Evolutionary conservation across 257 asterid genomes (phyloP).

Genomic region (Mentha longifolia): DNA sequence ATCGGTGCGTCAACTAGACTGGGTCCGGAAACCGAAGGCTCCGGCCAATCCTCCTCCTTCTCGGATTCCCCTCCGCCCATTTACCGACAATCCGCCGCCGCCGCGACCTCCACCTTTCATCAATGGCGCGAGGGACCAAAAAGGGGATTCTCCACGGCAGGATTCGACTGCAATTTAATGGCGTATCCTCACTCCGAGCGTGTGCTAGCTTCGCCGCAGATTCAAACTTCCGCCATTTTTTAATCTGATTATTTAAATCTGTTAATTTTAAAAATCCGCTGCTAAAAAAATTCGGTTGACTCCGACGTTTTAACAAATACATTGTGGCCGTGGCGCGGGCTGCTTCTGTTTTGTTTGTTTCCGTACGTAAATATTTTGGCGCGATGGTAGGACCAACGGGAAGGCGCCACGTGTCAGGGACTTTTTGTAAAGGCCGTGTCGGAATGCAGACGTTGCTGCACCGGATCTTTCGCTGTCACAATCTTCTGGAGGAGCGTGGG

Average conservation of each 20-base stretch:
- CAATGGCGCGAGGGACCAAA: conserved; percentile 48
- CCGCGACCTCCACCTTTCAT: conserved; percentile 49
- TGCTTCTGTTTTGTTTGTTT: conserved; percentile 26
- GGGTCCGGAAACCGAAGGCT: conserved; percentile 47
- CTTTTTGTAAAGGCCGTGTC: background rate
- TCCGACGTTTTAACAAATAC: conserved; percentile 54
- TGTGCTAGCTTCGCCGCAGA: conserved; percentile 35
- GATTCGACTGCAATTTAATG: conserved; percentile 48
- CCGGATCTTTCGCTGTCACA: conserved; percentile 20
- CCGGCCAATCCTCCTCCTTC: conserved; percentile 63
- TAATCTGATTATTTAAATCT: background rate
- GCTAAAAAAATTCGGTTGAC: conserved; percentile 33
- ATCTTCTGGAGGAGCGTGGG: conserved; percentile 12
- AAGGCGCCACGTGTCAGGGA: conserved; percentile 28
- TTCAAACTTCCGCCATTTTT: conserved; percentile 39
- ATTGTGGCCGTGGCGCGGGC: conserved; percentile 43
- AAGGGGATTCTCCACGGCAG: conserved; percentile 59
- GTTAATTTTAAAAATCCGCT: background rate
- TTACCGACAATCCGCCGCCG: conserved; percentile 29
- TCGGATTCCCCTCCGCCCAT: conserved; percentile 69
- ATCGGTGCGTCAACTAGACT: conserved; percentile 73
- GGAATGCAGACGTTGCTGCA: conserved; percentile 21
- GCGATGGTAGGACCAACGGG: conserved; percentile 26
- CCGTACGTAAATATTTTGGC: conserved; percentile 22
- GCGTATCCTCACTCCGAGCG: conserved; percentile 11